These are phyloP conservation scores for Lepidopterella palustris DNA, from an alignment of 495 filamentous ascomycete genomes.

Conservation along the genomic window DNA sequence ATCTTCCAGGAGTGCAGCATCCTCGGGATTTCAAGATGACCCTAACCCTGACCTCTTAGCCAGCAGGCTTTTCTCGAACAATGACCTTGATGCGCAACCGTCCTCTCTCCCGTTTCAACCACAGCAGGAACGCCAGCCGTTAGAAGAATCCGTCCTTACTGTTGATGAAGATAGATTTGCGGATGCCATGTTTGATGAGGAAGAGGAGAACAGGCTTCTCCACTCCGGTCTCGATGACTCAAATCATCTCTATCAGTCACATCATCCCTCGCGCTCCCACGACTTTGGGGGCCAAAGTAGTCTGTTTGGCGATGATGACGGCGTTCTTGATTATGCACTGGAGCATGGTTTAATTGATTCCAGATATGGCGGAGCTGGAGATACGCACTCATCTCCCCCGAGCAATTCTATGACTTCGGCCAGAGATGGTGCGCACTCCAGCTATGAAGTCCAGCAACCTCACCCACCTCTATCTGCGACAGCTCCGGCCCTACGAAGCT, in stretches of 20 bases:
- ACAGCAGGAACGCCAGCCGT: neutral
- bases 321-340: slow-evolving; percentile 21
- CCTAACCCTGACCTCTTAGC: slow-evolving; percentile 1
- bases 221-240: neutral
- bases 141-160: slow-evolving; percentile 15
- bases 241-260: slow-evolving; percentile 1
- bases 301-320: slow-evolving; percentile 24
- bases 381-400: neutral
- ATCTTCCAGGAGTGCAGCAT: neutral
- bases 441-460: neutral
- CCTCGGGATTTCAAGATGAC: neutral
- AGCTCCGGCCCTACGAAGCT: neutral
- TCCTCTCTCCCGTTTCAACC: neutral
- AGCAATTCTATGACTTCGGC: neutral
- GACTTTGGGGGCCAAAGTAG: slow-evolving; percentile 18
- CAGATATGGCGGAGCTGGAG: neutral
- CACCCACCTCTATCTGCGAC: neutral
- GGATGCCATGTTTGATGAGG: slow-evolving; percentile 26
- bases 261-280: neutral
- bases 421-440: slow-evolving; percentile 9
- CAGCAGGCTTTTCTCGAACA: slow-evolving; percentile 3
- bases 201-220: slow-evolving; percentile 2
- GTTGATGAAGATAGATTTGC: slow-evolving; percentile 28
- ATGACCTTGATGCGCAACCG: neutral
- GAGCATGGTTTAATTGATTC: slow-evolving; percentile 19